Percentiles rank a stretch among this genome's conserved stretches.
Evolutionary conservation across 208 protist genomes (phyloP).

Genomic region (Leishmania mexicana): DNA sequence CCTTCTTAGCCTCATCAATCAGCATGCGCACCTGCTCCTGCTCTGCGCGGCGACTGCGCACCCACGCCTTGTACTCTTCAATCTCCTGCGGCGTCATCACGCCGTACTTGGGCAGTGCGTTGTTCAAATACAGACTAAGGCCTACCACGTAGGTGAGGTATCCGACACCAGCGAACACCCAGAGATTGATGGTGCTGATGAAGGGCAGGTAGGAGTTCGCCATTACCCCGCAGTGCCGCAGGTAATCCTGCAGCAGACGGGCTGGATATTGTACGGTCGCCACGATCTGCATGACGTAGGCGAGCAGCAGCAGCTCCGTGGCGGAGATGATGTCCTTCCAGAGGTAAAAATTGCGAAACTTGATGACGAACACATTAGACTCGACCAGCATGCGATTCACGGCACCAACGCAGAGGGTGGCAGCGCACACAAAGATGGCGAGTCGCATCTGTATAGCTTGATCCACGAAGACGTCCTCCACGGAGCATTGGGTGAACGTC

Average conservation of each 20-base stretch:
- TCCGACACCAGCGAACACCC: slow-evolving; percentile 58
- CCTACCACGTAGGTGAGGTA: slow-evolving; percentile 60
- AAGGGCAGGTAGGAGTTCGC: slow-evolving; percentile 57
- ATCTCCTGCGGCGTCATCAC: slow-evolving; percentile 75
- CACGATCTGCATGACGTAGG: slow-evolving; percentile 50
- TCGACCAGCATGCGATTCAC: slow-evolving; percentile 65
- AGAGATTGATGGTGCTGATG: slow-evolving; percentile 40
- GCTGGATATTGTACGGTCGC: slow-evolving; percentile 36
- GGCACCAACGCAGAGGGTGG: slow-evolving; percentile 46
- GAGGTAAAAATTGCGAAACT: slow-evolving; percentile 72
- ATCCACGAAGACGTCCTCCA: slow-evolving; percentile 79
- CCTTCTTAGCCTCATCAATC: slow-evolving; percentile 55
- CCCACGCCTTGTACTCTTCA: slow-evolving; percentile 77
- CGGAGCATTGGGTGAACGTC: slow-evolving; percentile 32
- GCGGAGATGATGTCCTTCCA: slow-evolving; percentile 80
- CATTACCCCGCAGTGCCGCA: slow-evolving; percentile 50
- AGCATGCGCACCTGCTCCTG: slow-evolving; percentile 47
- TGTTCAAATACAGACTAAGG: slow-evolving; percentile 60
- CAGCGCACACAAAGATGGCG: slow-evolving; percentile 58
- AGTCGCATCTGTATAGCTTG: slow-evolving; percentile 67
- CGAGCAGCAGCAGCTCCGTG: slow-evolving; percentile 58
- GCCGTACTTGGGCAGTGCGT: slow-evolving; percentile 77
- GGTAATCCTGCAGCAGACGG: slow-evolving; percentile 55
- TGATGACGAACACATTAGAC: slow-evolving; percentile 59
- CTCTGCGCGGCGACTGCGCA: slow-evolving; percentile 42